Conservation (phyloP, 768 basidiomycete genomes). For the Termitomyces sp. region DNA sequence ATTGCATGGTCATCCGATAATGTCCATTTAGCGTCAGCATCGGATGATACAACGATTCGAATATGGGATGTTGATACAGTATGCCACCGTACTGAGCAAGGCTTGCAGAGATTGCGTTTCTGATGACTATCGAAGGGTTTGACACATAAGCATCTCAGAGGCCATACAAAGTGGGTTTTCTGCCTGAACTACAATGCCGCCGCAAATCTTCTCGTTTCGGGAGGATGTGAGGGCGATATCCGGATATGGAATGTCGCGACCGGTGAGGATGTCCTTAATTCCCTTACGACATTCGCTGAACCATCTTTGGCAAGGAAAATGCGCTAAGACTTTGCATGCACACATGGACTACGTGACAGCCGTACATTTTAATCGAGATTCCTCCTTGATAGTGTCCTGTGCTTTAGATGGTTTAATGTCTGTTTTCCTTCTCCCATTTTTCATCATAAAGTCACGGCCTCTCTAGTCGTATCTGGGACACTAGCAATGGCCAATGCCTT, state of each 20-base stretch:
- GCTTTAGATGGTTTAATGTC: slow-evolving; percentile 93
- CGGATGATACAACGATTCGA: slow-evolving; percentile 85
- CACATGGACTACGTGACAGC: slow-evolving; percentile 95
- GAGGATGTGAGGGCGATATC: slow-evolving; percentile 89
- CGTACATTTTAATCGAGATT: slow-evolving; percentile 91
- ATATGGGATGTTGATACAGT: slow-evolving; percentile 88
- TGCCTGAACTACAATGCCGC: slow-evolving; percentile 89
- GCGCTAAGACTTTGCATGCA: slow-evolving; percentile 82
- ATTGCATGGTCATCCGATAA: slow-evolving; percentile 87
- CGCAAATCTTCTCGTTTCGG: slow-evolving; percentile 86
- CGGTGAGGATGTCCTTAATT: slow-evolving; percentile 39
- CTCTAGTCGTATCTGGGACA: slow-evolving; percentile 93
- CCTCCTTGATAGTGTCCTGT: slow-evolving; percentile 87
- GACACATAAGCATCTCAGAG: slow-evolving; percentile 65
- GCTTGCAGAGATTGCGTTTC: slow-evolving; percentile 1
- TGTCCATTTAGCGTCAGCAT: slow-evolving; percentile 80
- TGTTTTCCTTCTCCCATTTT: slow-evolving; percentile 22
- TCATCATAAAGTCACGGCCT: not conserved
- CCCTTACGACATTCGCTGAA: not conserved
- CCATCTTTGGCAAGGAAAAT: slow-evolving; percentile 51
- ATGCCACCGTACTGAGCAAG: slow-evolving; percentile 17
- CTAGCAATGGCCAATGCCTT: slow-evolving; percentile 87
- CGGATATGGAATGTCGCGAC: slow-evolving; percentile 86
- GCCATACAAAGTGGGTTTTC: slow-evolving; percentile 86
- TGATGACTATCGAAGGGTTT: slow-evolving; percentile 43